Evolutionary conservation across 345 rosid species (phyloP).

Genomic region (Mangifera indica): DNA sequence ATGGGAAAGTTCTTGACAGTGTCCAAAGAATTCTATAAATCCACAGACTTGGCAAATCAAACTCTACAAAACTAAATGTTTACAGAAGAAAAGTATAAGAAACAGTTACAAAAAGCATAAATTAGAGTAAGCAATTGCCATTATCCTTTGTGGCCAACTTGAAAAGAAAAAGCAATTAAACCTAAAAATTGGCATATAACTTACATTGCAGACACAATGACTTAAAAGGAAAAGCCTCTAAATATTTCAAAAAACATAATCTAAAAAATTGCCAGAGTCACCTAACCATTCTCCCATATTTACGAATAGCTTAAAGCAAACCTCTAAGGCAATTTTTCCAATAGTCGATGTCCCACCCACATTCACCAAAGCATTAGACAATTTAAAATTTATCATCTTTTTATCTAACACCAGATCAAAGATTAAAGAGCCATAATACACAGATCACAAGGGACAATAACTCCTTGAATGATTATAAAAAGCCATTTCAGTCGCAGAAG

Average conservation of each 20-base stretch:
- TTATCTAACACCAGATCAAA: neutral
- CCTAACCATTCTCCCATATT: neutral
- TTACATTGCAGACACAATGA: neutral
- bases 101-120: neutral
- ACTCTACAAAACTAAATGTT: neutral
- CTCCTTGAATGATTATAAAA: neutral
- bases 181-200: neutral
- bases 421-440: neutral
- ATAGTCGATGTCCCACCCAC: neutral
- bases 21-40: slow-evolving; percentile 12
- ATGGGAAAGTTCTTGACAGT: neutral
- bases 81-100: neutral
- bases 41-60: slow-evolving; percentile 24
- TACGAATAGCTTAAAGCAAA: neutral
- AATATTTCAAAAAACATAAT: neutral
- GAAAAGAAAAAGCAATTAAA: neutral
- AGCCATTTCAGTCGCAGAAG: neutral
- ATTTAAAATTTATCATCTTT: neutral
- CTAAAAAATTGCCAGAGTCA: neutral
- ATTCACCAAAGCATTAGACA: neutral
- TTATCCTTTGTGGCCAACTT: neutral
- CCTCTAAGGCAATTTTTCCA: neutral
- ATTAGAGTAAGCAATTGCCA: neutral
- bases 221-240: neutral
- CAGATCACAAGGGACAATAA: neutral